Percentiles rank a stretch among this genome's conserved stretches.
phyloP scores from a whole-genome alignment of 2,329 filamentous ascomycete species.

The Beauveria pseudobassiana region DNA sequence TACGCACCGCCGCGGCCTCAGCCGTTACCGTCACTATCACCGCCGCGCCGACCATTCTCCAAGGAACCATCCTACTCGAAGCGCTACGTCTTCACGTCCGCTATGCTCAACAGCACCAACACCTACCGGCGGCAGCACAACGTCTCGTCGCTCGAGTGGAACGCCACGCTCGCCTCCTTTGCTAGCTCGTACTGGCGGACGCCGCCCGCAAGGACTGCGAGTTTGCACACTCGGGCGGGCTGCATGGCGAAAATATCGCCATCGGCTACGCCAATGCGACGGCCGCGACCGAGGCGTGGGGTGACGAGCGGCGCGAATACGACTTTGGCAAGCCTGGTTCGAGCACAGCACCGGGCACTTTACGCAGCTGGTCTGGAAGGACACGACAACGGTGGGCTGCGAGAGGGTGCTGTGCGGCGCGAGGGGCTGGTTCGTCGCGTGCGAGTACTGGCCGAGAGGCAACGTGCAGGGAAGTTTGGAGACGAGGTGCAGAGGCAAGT shows the following conservation, averaged over 20 bases:
- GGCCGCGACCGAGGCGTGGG: conserved; percentile 59
- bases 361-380: conserved; percentile 65
- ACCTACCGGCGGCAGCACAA: conserved; percentile 56
- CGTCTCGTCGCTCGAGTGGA: conserved; percentile 54
- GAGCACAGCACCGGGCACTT: conserved; percentile 59
- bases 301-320: conserved; percentile 44
- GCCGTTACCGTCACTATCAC: conserved; percentile 25
- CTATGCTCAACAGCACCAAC: conserved; percentile 61
- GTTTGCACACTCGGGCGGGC: conserved; percentile 51
- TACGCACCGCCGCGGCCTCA: background rate
- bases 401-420: conserved; percentile 34
- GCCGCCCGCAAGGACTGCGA: conserved; percentile 28
- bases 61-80: conserved; percentile 26
- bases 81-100: conserved; percentile 34
- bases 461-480: conserved; percentile 48
- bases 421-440: conserved; percentile 58
- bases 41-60: conserved; percentile 23
- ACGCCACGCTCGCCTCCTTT: conserved; percentile 50
- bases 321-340: conserved; percentile 51
- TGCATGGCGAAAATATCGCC: conserved; percentile 69
- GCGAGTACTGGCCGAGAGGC: conserved; percentile 62
- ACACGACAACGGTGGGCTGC: conserved; percentile 54
- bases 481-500: conserved; percentile 24
- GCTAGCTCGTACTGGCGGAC: conserved; percentile 41
- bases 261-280: conserved; percentile 55